phyloP scores from a whole-genome alignment of 352 stramenopile genomes.

The Globisporangium heterothallicum region DNA sequence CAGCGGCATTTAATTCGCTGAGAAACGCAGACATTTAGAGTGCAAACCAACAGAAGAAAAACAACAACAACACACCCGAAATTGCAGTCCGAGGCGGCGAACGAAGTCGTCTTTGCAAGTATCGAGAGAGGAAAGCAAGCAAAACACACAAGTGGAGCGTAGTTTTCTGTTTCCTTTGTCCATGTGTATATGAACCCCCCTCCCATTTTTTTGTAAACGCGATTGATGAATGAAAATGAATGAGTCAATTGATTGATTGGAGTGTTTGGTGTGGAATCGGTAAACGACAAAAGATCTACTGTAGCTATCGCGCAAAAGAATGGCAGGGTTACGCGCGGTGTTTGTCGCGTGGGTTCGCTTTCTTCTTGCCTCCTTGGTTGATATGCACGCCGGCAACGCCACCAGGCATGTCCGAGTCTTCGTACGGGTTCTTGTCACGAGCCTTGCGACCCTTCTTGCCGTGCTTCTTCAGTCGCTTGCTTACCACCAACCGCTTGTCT shows the following conservation, averaged over 20 bases:
- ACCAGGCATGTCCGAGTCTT: slow-evolving; percentile 72
- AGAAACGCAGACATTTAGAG: neutral
- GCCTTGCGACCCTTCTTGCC: slow-evolving; percentile 96
- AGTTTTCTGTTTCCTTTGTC: slow-evolving; percentile 13
- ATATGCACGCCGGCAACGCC: slow-evolving; percentile 50
- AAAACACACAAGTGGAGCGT: slow-evolving; percentile 6
- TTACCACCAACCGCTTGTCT: slow-evolving; percentile 54
- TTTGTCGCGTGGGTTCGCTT: slow-evolving; percentile 45
- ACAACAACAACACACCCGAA: neutral
- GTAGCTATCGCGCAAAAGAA: neutral
- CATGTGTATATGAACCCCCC: slow-evolving; percentile 13
- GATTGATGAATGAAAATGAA: slow-evolving; percentile 12
- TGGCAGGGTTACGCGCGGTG: slow-evolving; percentile 17
- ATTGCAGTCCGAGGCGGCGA: neutral
- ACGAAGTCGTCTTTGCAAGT: neutral
- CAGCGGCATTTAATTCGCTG: neutral
- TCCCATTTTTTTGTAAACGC: slow-evolving; percentile 5
- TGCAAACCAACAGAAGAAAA: slow-evolving; percentile 1
- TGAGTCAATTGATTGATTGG: neutral
- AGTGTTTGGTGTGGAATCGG: neutral
- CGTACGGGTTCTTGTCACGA: slow-evolving; percentile 96
- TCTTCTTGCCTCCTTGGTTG: slow-evolving; percentile 74
- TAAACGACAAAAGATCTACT: neutral
- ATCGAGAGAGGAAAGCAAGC: slow-evolving; percentile 5
- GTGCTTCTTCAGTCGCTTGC: slow-evolving; percentile 89